Conservation (phyloP, 2,329 filamentous ascomycete species). For the Stachybotrys elegans region DNA sequence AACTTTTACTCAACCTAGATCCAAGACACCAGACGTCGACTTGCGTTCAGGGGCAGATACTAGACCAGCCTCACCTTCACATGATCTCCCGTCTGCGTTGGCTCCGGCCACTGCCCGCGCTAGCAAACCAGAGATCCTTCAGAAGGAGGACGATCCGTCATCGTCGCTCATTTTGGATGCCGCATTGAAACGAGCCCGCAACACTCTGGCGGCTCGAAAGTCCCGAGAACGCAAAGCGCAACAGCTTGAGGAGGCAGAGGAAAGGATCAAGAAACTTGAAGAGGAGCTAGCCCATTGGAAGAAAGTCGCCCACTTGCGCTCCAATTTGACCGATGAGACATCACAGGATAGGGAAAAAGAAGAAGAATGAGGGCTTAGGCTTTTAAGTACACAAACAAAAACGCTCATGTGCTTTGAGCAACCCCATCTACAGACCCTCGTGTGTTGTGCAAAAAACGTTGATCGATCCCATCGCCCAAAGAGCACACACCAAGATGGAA, state of each 20-base stretch:
- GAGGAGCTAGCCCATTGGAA: conserved; percentile 64
- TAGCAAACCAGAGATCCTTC: conserved; percentile 73
- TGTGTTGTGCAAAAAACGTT: too few species aligned
- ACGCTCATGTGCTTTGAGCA: too few species aligned
- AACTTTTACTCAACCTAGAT: neutral
- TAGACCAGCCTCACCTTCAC: neutral
- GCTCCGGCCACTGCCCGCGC: too few species aligned
- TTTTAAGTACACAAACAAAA: too few species aligned
- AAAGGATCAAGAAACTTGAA: conserved; percentile 65
- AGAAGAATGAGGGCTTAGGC: too few species aligned
- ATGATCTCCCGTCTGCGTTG: too few species aligned
- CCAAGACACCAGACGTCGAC: neutral
- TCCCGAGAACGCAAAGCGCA: conserved; percentile 82
- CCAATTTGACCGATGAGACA: too few species aligned
- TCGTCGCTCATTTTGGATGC: conserved; percentile 66
- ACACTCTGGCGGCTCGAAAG: conserved; percentile 89
- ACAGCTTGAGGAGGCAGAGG: conserved; percentile 69
- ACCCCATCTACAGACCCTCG: too few species aligned
- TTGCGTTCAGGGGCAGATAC: neutral
- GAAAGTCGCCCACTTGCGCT: conserved; percentile 42
- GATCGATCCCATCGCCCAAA: too few species aligned
- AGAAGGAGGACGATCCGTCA: conserved; percentile 74
- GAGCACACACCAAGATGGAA: too few species aligned
- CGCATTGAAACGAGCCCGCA: conserved; percentile 90
- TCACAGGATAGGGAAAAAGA: conserved; percentile 22